phyloP scores from a whole-genome alignment of 2,329 filamentous ascomycete genomes.

The Bipolaris bicolor region DNA sequence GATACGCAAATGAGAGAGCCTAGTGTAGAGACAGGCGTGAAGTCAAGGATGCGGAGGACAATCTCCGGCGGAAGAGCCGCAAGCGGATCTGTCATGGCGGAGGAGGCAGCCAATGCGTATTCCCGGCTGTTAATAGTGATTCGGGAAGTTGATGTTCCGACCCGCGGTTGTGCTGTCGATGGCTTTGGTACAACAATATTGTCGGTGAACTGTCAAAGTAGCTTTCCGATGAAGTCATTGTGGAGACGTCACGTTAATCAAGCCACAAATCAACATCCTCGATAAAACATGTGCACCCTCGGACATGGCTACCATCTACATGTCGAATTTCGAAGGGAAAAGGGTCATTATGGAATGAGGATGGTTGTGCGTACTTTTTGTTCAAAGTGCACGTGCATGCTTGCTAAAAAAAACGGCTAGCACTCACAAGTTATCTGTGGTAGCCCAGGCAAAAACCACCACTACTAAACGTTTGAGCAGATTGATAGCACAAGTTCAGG shows the following conservation, averaged over 20 bases:
- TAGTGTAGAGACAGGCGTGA: constrained; percentile 9
- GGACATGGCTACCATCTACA: not conserved
- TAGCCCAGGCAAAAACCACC: too few species aligned
- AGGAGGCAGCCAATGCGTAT: not conserved
- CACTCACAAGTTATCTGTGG: not conserved
- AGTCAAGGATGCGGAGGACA: constrained; percentile 16
- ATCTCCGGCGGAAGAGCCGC: constrained; percentile 13
- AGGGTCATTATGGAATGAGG: not conserved
- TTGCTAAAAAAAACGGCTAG: not conserved
- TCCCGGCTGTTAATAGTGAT: not conserved
- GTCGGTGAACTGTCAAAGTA: constrained; percentile 2
- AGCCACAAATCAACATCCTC: not conserved
- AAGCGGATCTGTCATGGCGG: constrained; percentile 6
- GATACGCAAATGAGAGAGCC: constrained; percentile 8
- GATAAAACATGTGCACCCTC: not conserved
- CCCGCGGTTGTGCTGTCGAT: not conserved
- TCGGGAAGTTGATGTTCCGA: not conserved
- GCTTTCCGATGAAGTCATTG: constrained; percentile 16
- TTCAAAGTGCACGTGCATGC: not conserved
- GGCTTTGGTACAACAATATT: constrained; percentile 1
- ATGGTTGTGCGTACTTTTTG: not conserved
- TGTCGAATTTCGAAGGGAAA: not conserved
- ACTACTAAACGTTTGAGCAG: too few species aligned
- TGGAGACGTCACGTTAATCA: constrained; percentile 11
- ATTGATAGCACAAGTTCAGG: too few species aligned